Evolutionary conservation across 495 filamentous ascomycete species (phyloP), one percentile per base, ranked within the genome.

Genomic region (Daldinia loculata): DNA sequence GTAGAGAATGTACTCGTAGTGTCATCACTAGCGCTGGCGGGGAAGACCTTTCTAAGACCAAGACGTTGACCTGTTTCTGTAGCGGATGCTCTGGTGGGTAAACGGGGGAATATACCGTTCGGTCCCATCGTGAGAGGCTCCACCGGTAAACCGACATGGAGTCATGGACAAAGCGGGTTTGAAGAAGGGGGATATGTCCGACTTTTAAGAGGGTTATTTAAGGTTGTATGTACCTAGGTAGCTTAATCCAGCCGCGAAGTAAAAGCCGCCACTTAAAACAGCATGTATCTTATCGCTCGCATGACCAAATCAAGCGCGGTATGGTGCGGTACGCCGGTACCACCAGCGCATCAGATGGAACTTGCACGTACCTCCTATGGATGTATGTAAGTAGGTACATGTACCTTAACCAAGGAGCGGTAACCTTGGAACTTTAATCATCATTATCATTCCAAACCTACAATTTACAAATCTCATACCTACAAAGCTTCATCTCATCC

Each of bases 251-350:
- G 11, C 9, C 2, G 32, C 32, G 7, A 34, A 34, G 9, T 3
- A 34, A 12, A 36, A 14, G 34, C 34, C 12, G 34, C 34, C 12
- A 36, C 34, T 36, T 36, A 5, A 36, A 36, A 36, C 12, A 14
- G 34, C 34, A 36, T 5, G 12, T 14, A 36, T 11, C 9, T 48
- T 48, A 22, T 48, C 41, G 41, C 19, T 22, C 57, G 65, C 57
- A 67, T 67, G 65, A 67, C 51, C 65, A 56, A 67, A 56, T 56
- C 15, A 43, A 56, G 50, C 17, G 34, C 34, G 3, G 34, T 36
- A 12, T 36, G 4, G 12, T 36, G 34, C 34, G 34, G 34, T 36
- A 36, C 34, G 11, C 6, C 12, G 34, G 34, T 36, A 36, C 34
- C 34, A 36, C 34, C 34, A 36, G 34, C 34, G 34, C 34, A 36